Conservation (phyloP, 495 filamentous ascomycete species). For the Aspergillus bertholletiae region DNA sequence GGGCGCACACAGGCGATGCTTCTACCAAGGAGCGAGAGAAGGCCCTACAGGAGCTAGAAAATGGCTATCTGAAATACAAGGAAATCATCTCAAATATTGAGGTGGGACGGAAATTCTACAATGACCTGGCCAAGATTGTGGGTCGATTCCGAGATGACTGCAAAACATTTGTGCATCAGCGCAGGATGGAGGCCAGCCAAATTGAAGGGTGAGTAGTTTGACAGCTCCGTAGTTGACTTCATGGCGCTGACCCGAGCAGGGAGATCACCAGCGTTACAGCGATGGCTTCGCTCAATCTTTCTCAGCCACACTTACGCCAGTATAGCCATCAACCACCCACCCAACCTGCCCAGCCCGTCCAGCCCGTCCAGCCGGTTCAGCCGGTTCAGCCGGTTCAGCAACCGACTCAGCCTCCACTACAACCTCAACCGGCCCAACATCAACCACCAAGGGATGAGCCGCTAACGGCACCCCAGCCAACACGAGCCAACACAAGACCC, state of each 20-base stretch:
- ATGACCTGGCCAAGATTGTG: constrained; percentile 85
- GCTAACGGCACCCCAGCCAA: constrained; percentile 53
- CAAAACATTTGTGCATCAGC: constrained; percentile 72
- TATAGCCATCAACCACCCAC: constrained; percentile 10
- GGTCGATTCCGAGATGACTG: constrained; percentile 73
- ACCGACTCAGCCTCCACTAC: constrained; percentile 11
- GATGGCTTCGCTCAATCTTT: constrained; percentile 59
- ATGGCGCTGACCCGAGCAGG: constrained; percentile 22
- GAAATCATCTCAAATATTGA: constrained; percentile 89
- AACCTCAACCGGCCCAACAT: constrained; percentile 10
- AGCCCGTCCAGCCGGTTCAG: constrained; percentile 1
- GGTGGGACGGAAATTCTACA: constrained; percentile 91
- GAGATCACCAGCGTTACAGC: constrained; percentile 57
- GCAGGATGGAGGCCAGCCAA: constrained; percentile 74
- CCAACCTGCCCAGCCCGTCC: background rate
- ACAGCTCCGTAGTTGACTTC: constrained; percentile 26
- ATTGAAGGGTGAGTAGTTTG: constrained; percentile 55
- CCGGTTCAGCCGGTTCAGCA: background rate
- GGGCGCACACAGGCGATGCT: constrained; percentile 65
- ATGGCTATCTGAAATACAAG: constrained; percentile 91
- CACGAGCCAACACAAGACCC: constrained; percentile 50
- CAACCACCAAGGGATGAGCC: constrained; percentile 24
- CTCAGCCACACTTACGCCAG: constrained; percentile 34
- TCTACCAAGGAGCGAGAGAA: constrained; percentile 77
- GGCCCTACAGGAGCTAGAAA: constrained; percentile 84